Evolutionary conservation across 352 stramenopile genomes (phyloP), one percentile per base, ranked within the genome.

Genomic region (Globisporangium abappressorium): DNA sequence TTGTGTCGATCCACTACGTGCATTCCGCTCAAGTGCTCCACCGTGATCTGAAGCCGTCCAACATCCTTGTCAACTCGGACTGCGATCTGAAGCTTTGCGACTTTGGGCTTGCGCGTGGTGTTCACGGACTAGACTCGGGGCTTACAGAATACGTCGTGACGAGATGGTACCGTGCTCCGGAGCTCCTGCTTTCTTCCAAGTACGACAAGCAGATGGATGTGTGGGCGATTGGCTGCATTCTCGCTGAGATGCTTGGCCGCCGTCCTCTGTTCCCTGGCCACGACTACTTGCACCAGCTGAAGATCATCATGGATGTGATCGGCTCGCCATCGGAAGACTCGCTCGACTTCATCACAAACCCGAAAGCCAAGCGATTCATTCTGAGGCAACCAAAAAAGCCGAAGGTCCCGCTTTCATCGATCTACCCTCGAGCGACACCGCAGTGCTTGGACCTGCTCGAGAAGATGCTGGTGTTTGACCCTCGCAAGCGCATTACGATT

Each of bases 391-490:
- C 88, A 1, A 94, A 95, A 76, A 96, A 96, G 46, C 86, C 86
- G 1, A 90, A 89, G 69, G 82, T 96, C 18, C 82, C 81, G 24
- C 79, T 96, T 7, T 87, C 87, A 15, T 91, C 85, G 0, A 77
- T 98, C 8, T 98, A 97, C 71, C 87, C 90, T 6, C 81, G 88
- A 46, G 90, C 90, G 14, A 95, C 79, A 18, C 75, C 85, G 5
- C 74, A 88, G 57, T 96, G 87, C 30, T 74, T 98, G 6, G 91
- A 98, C 75, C 66, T 98, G 49, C 79, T 99, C 5, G 81, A 97
- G 60, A 92, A 93, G 61, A 97, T 98, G 91, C 83, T 98, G 11
- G 77, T 92, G 11, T 98, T 98, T 38, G 92, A 98, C 72, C 95
- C 96, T 14, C 77, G 80, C 26, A 95, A 90, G 67, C 83, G 87